A percentile compares a stretch with the other conserved stretches of the same genome.
Conservation (phyloP, 176 grass and related monocot genomes). For the Zizania latifolia region DNA sequence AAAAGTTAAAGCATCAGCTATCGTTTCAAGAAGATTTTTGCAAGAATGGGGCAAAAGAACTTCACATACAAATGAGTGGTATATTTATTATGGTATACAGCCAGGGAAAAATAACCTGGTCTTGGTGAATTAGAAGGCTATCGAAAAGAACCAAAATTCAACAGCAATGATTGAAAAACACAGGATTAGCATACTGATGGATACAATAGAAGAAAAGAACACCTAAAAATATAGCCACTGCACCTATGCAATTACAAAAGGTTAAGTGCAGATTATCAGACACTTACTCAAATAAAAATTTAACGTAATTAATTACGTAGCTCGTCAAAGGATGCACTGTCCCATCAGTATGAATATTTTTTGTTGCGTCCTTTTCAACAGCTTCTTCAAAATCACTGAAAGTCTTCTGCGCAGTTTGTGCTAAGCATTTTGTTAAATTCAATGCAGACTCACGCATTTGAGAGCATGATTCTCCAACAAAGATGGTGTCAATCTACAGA, state of each 20-base stretch:
- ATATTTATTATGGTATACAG: conserved; percentile 17
- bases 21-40: neutral
- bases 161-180: neutral
- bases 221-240: neutral
- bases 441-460: conserved; percentile 67
- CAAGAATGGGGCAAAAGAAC: neutral
- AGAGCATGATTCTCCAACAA: conserved; percentile 66
- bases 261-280: neutral
- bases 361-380: conserved; percentile 92
- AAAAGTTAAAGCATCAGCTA: neutral
- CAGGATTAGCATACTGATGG: neutral
- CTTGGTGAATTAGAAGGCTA: neutral
- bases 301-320: conserved; percentile 97
- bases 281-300: conserved; percentile 97
- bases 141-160: neutral
- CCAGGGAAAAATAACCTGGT: neutral
- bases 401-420: conserved; percentile 83
- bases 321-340: conserved; percentile 93
- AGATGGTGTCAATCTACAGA: conserved; percentile 76
- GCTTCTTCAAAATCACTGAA: conserved; percentile 92
- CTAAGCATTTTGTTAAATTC: conserved; percentile 71
- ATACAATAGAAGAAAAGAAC: conserved; percentile 8
- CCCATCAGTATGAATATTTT: conserved; percentile 85
- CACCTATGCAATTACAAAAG: neutral
- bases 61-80: conserved; percentile 1